Base-by-base conservation (phyloP, 2,329 filamentous ascomycete genomes). In the Nigrospora sphaerica region DNA sequence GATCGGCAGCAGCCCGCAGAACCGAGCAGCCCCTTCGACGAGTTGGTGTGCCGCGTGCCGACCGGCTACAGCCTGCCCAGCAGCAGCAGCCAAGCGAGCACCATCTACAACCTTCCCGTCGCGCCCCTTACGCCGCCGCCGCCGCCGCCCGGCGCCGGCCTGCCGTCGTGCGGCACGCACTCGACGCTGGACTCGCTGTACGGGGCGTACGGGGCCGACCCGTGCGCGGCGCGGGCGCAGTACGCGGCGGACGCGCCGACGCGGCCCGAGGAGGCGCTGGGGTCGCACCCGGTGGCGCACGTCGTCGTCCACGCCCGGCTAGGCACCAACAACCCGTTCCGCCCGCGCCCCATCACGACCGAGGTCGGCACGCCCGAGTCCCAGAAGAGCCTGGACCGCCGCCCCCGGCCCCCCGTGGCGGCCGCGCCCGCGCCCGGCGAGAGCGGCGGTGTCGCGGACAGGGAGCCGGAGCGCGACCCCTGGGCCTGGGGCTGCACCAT, bases 301-400 rank as follows among this genome's bases (percentile, higher is more conserved):
- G 9, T 7, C 5, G 14, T 11, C 12, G 18, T 13, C n/a, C 38
- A 13, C 13, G 32, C 13, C n/a, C 31, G 3, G 23, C 7, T 28
- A 5, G 16, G 3, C n/a, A 41, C 12, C 17, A 34, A 34, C 9
- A 44, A 44, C 34, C 35, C 35, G 1, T 36, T 32, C 19, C 34
- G 13, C 7, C 18, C 28, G 2, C 19, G 23, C 33, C 13, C 17
- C 32, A 46, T 46, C 16, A 28, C 42, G 1, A 46, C 45, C 6
- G 45, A 46, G 23, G 39, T 17, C 12, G 45, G 45, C 16, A 46
- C 45, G 7, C 45, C 45, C 4, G 40, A 46, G 12, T 46, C 45
- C 12, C 39, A 46, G 39, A 46, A 46, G 39, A 46, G 45, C 34
- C 32, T 10, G 3, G 45, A 42, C 13, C 45, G 45, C 2, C 16